Base-by-base conservation (phyloP, 129 eudicot genomes). In the Kitagawia praeruptora region DNA sequence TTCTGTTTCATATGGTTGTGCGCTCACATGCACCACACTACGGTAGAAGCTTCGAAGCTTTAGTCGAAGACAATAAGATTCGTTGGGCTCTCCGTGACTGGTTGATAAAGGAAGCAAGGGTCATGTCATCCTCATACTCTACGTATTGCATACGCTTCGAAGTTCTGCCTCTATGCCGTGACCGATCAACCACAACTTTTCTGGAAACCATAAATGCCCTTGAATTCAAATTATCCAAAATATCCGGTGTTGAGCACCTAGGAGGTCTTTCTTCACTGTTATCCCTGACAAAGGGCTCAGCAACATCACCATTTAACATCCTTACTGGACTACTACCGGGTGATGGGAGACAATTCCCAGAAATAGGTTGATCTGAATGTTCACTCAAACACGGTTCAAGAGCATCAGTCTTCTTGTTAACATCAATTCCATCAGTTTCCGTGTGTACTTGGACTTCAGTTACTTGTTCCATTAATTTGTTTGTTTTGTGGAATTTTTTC, bases 101-200 rank as follows among this genome's bases (percentile, higher is more conserved):
- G 8, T 41, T 21, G 38, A 77, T 76, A 42, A 87, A 87, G 81
- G 82, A 82, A 69, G 82, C 88, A 74, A 87, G 82, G 18, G 90
- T 84, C 73, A 53, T 67, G 64, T 82, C 86, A 44, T 76, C 80
- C 31, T n/a, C 31, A 38, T 27, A 39, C 56, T 72, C 82, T 40
- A 41, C 73, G 42, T 2, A 19, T 47, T 13, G 44, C 45, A 10
- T 44, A 73, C 45, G 38, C 19, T 78, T 31, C 4, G 74, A 73
- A 58, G 51, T 49, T 78, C 25, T 16, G 28, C 19, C 34, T 41
- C 38, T 69, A 69, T n/a, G 23, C 61, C 72, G 23, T n/a, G 39
- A 16, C 83, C 56, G 46, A 31, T n/a, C 1, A 9, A 8, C 16
- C 56, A 5, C 76, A 40, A 18, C 66, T 44, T 48, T 54, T 21